Evolutionary conservation across 306 rosid genomes (phyloP).

Genomic region (Fragaria vesca): DNA sequence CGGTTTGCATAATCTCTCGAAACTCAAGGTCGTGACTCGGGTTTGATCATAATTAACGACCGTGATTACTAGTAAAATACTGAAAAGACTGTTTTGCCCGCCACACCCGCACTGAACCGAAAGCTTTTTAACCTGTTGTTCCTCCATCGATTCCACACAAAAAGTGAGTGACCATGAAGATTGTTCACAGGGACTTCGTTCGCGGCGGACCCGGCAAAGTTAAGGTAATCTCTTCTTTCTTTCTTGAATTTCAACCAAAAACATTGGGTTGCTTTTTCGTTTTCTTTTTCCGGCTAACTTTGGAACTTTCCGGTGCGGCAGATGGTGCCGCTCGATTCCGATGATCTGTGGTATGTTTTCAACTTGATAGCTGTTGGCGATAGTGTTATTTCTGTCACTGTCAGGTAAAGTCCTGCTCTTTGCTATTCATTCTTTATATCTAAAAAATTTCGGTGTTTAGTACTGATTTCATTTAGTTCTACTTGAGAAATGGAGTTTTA

Average conservation of each 20-base stretch:
- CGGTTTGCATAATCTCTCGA: too few relatives aligned
- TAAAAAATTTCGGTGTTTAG: neutral
- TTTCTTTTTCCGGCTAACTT: conserved; percentile 16
- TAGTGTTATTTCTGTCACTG: conserved; percentile 76
- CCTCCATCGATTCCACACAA: neutral
- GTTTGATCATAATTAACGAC: too few relatives aligned
- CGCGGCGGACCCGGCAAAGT: conserved; percentile 88
- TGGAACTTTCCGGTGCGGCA: conserved; percentile 23
- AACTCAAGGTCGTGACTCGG: too few relatives aligned
- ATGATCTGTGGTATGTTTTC: conserved; percentile 87
- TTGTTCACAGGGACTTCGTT: conserved; percentile 66
- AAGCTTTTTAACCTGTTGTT: neutral
- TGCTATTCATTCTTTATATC: neutral
- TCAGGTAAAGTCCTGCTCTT: conserved; percentile 47
- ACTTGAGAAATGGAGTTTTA: neutral
- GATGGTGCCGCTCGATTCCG: conserved; percentile 93
- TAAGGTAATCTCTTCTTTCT: conserved; percentile 47
- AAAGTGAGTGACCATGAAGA: conserved; percentile 46
- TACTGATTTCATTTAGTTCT: neutral
- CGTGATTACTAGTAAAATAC: too few relatives aligned
- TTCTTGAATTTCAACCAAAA: neutral
- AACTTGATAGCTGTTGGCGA: conserved; percentile 91
- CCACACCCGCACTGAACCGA: neutral
- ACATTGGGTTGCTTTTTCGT: neutral
- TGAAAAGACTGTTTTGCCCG: neutral